Conservation (phyloP, 192 early-diverging fungal species). For the Oehlia diaphana region DNA sequence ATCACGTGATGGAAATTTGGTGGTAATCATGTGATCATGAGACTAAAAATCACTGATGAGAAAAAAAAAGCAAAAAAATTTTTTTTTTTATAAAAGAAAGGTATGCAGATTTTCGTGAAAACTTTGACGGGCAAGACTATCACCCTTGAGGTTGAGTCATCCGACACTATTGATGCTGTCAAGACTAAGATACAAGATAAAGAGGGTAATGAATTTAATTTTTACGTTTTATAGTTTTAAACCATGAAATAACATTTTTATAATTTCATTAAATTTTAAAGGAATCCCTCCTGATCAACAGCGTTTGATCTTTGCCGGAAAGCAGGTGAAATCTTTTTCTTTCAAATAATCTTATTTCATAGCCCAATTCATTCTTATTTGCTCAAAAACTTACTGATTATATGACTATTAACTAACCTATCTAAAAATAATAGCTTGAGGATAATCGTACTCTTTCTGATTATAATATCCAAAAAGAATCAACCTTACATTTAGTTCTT, state of each 20-base stretch:
- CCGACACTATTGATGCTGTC: slow-evolving; percentile 78
- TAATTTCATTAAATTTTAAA: not conserved
- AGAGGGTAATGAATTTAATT: slow-evolving; percentile 58
- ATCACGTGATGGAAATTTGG: no score
- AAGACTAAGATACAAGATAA: slow-evolving; percentile 85
- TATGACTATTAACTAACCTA: slow-evolving; percentile 25
- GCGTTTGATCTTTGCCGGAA: slow-evolving; percentile 20
- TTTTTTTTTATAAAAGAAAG: not conserved
- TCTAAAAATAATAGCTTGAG: slow-evolving; percentile 42
- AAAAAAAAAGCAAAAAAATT: not conserved
- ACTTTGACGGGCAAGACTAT: slow-evolving; percentile 95
- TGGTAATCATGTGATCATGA: not conserved
- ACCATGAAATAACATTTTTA: not conserved
- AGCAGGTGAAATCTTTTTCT: slow-evolving; percentile 25
- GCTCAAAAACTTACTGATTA: slow-evolving; percentile 18
- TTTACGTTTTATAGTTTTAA: not conserved
- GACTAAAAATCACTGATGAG: not conserved
- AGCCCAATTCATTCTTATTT: not conserved
- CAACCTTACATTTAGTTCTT: slow-evolving; percentile 71
- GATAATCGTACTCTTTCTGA: slow-evolving; percentile 49
- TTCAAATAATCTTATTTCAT: slow-evolving; percentile 55
- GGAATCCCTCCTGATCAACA: slow-evolving; percentile 50
- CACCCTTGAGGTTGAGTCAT: slow-evolving; percentile 87
- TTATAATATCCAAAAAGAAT: slow-evolving; percentile 65
- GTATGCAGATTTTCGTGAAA: slow-evolving; percentile 77